phyloP scores from a whole-genome alignment of 192 early-diverging fungal genomes.

The Linderina pennispora region DNA sequence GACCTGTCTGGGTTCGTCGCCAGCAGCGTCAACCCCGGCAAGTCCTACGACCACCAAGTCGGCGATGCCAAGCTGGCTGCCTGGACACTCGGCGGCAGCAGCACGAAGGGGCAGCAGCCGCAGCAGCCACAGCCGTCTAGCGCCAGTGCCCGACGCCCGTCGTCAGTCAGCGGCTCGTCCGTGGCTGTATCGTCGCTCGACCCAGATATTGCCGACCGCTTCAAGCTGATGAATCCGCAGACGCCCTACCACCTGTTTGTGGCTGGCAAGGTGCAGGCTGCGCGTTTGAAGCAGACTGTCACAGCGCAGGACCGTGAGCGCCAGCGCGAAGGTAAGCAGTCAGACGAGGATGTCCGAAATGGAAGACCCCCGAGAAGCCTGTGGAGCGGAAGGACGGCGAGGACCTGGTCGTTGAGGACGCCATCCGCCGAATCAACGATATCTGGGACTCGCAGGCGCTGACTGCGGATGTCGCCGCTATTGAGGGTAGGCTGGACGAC shows the following conservation, averaged over 20 bases:
- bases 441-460: constrained; percentile 23
- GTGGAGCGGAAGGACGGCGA: too few relatives aligned
- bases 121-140: constrained; percentile 1
- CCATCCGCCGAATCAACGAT: constrained; percentile 23
- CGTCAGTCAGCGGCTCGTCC: constrained; percentile 3
- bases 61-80: background rate
- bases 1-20: background rate
- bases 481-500: constrained; percentile 22
- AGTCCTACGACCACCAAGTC: background rate
- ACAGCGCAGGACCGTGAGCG: constrained; percentile 2
- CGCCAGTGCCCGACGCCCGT: background rate
- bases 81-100: background rate
- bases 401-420: constrained; percentile 1
- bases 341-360: background rate
- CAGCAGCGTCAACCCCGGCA: background rate
- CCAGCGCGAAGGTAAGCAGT: background rate
- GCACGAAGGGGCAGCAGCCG: background rate
- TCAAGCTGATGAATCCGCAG: constrained; percentile 45
- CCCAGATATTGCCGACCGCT: constrained; percentile 22
- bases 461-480: constrained; percentile 7
- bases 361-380: background rate
- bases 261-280: constrained; percentile 43
- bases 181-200: constrained; percentile 12
- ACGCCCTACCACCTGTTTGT: constrained; percentile 45
- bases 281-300: constrained; percentile 29